Percentiles rank a stretch among this genome's conserved stretches.
These are phyloP conservation scores for Parietaria judaica DNA, from an alignment of 306 rosid genomes.

Conservation along the genomic window DNA sequence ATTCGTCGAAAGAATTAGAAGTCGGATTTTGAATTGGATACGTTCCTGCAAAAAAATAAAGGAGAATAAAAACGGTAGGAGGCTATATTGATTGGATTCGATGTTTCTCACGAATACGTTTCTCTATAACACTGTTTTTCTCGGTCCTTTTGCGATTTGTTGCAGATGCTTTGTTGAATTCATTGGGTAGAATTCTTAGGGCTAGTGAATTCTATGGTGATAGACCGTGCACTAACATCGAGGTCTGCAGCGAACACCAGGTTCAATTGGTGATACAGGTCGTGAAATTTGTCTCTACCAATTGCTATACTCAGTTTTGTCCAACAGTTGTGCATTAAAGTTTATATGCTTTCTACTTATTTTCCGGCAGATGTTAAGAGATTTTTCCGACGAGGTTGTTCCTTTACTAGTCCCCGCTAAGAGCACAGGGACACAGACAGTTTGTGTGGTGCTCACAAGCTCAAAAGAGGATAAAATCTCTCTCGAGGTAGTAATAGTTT, in stretches of 20 bases:
- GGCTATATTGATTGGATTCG: conserved; percentile 7
- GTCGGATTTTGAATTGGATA: conserved; percentile 58
- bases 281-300: conserved; percentile 17
- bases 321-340: not conserved
- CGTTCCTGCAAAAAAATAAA: conserved; percentile 31
- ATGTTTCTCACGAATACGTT: not conserved
- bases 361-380: conserved; percentile 45
- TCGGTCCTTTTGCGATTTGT: not conserved
- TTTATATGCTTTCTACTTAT: conserved; percentile 10
- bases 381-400: conserved; percentile 54
- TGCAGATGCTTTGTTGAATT: conserved; percentile 55
- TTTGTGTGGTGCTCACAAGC: conserved; percentile 52
- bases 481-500: conserved; percentile 44
- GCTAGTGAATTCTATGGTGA: conserved; percentile 50
- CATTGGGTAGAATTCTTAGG: conserved; percentile 49
- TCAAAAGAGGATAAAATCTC: conserved; percentile 70
- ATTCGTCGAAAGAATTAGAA: conserved; percentile 58
- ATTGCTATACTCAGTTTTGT: conserved; percentile 2
- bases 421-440: conserved; percentile 44
- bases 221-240: conserved; percentile 64
- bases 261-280: conserved; percentile 72
- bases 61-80: conserved; percentile 46
- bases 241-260: conserved; percentile 81
- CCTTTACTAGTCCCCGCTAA: conserved; percentile 47
- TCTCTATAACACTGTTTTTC: conserved; percentile 9